A percentile compares a stretch with the other conserved stretches of the same genome.
These are phyloP conservation scores for Leccinum variicolor DNA, from an alignment of 768 basidiomycete species.

Conservation along the genomic window DNA sequence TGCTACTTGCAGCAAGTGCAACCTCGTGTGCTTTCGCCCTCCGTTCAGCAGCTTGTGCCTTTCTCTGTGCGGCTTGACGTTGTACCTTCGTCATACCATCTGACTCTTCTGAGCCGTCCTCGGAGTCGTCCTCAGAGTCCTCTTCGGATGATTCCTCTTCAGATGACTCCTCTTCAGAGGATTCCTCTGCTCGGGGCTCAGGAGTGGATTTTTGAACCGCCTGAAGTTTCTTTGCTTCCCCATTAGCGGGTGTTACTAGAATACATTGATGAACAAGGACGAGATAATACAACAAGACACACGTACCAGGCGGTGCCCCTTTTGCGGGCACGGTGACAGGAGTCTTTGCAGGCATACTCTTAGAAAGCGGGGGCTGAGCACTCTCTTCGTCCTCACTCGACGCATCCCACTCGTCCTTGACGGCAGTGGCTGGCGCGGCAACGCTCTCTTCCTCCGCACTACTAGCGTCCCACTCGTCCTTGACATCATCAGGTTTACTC, in stretches of 20 bases:
- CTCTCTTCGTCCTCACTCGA: conserved; percentile 53
- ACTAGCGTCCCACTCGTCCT: conserved; percentile 54
- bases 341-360: conserved; percentile 14
- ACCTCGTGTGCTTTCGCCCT: conserved; percentile 76
- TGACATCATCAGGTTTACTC: conserved; percentile 30
- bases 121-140: conserved; percentile 50
- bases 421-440: conserved; percentile 30
- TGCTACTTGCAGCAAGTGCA: conserved; percentile 81
- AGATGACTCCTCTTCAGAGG: conserved; percentile 32
- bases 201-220: conserved; percentile 26
- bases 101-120: conserved; percentile 35
- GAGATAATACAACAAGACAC: not conserved
- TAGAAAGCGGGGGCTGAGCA: conserved; percentile 13
- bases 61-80: conserved; percentile 63
- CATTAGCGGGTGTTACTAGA: conserved; percentile 8
- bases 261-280: not conserved
- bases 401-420: conserved; percentile 69
- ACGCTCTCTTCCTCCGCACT: conserved; percentile 39
- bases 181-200: conserved; percentile 29
- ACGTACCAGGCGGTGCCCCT: conserved; percentile 11
- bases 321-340: not conserved
- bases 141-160: conserved; percentile 46
- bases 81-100: conserved; percentile 69
- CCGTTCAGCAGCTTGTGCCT: conserved; percentile 82
- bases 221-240: conserved; percentile 9